A percentile compares a stretch with the other conserved stretches of the same genome.
phyloP scores from a whole-genome alignment of 2,329 filamentous ascomycete species.

The Clonostachys solani region DNA sequence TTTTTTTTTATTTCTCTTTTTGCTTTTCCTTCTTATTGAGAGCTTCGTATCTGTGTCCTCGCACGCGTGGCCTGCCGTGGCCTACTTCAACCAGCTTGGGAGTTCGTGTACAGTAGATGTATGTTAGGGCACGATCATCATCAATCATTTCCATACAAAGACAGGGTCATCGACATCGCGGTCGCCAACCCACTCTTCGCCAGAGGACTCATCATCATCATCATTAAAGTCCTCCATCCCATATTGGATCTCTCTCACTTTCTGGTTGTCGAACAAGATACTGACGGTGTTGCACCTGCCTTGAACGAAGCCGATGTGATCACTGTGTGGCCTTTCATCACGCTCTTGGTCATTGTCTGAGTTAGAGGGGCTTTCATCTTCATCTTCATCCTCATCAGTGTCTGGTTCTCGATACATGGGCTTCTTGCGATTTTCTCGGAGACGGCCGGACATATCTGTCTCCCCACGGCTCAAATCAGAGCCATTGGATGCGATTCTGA shows the following conservation, averaged over 20 bases:
- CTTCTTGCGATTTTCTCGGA: slow-evolving; percentile 1
- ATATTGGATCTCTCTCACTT: slow-evolving; percentile 63
- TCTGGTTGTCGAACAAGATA: slow-evolving; percentile 72
- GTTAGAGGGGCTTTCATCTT: slow-evolving; percentile 5
- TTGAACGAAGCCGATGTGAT: slow-evolving; percentile 42
- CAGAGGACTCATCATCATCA: slow-evolving; percentile 48
- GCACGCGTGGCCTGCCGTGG: no score
- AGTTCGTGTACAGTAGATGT: not conserved
- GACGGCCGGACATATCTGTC: not conserved
- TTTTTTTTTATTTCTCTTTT: not conserved
- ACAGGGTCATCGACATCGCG: slow-evolving; percentile 41
- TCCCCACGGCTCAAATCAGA: slow-evolving; percentile 13
- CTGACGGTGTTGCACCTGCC: slow-evolving; percentile 68
- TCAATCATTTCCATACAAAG: slow-evolving; percentile 16
- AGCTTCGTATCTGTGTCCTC: no score
- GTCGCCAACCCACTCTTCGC: slow-evolving; percentile 56
- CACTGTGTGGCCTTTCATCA: slow-evolving; percentile 4
- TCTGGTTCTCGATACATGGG: slow-evolving; percentile 37
- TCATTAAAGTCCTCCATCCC: slow-evolving; percentile 70
- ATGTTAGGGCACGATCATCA: not conserved
- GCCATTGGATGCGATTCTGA: slow-evolving; percentile 22
- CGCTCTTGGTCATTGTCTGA: slow-evolving; percentile 10
- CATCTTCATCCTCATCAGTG: slow-evolving; percentile 36
- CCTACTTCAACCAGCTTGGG: no score
- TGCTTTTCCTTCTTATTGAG: no score